A percentile compares a stretch with the other conserved stretches of the same genome.
These are phyloP conservation scores for Coemansia sp. DNA, from an alignment of 192 early-diverging fungal species.

Conservation along the genomic window DNA sequence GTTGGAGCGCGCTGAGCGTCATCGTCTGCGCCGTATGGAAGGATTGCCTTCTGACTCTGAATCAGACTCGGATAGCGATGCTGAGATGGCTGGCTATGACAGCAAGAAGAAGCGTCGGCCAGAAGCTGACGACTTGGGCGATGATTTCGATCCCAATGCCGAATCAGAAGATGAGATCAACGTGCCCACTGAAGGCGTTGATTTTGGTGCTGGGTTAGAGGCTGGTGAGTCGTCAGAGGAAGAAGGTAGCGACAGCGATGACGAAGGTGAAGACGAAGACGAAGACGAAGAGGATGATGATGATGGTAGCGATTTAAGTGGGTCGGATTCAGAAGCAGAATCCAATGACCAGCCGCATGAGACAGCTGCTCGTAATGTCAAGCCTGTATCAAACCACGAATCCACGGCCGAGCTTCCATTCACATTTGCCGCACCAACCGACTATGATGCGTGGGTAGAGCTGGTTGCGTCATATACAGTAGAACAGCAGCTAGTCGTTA, in stretches of 20 bases:
- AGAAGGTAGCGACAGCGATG: constrained; percentile 26
- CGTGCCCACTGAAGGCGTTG: constrained; percentile 27
- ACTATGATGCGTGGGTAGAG: constrained; percentile 66
- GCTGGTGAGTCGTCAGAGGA: constrained; percentile 29
- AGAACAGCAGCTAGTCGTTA: constrained; percentile 69
- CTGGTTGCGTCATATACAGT: constrained; percentile 62
- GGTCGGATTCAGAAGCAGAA: constrained; percentile 31
- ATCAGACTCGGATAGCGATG: constrained; percentile 58
- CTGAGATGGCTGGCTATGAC: constrained; percentile 53
- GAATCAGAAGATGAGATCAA: constrained; percentile 40
- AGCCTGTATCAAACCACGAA: not conserved
- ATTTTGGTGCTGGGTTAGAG: constrained; percentile 33
- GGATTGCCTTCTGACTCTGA: constrained; percentile 60
- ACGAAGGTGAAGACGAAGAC: constrained; percentile 51
- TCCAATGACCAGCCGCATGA: not conserved
- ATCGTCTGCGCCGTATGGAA: constrained; percentile 79
- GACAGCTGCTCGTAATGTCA: constrained; percentile 9
- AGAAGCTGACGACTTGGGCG: constrained; percentile 68
- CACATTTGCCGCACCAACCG: constrained; percentile 78
- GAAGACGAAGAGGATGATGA: constrained; percentile 55
- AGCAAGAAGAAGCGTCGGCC: constrained; percentile 49
- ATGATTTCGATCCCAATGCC: constrained; percentile 59
- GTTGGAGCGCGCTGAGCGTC: constrained; percentile 83
- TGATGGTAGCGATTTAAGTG: constrained; percentile 46
- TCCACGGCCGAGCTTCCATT: constrained; percentile 65